These are phyloP conservation scores for Rhizopus sp. DNA, from an alignment of 371 early-diverging fungal species.

Conservation along the genomic window DNA sequence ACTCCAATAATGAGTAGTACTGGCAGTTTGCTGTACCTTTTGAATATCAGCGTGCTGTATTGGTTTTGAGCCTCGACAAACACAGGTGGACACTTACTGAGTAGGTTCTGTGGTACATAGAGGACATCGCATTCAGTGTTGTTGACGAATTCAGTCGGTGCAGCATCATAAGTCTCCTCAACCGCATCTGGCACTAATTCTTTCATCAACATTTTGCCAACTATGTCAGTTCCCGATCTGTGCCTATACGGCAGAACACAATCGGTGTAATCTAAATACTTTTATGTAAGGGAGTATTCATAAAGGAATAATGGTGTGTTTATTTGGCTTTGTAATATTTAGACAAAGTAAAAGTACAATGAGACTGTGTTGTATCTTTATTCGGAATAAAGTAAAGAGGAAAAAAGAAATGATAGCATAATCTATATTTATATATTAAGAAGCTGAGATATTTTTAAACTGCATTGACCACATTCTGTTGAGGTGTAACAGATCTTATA, in stretches of 20 bases:
- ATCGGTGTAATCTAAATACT: constrained; percentile 5
- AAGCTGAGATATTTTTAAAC: too few relatives aligned
- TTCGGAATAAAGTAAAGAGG: too few relatives aligned
- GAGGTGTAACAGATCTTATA: too few relatives aligned
- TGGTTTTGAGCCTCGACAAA: constrained; percentile 16
- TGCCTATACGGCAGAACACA: neutral
- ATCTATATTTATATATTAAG: too few relatives aligned
- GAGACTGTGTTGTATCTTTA: too few relatives aligned
- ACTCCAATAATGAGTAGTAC: constrained; percentile 12
- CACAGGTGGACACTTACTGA: constrained; percentile 12
- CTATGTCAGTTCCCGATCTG: constrained; percentile 14
- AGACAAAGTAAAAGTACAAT: too few relatives aligned
- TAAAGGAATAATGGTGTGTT: neutral
- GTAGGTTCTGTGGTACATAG: constrained; percentile 13
- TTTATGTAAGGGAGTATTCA: constrained; percentile 8
- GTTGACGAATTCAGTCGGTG: constrained; percentile 14
- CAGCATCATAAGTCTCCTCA: constrained; percentile 11
- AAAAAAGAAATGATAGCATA: too few relatives aligned
- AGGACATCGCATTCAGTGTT: constrained; percentile 14
- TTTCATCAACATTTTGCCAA: constrained; percentile 3
- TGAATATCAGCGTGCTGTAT: constrained; percentile 15
- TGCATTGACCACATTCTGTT: too few relatives aligned
- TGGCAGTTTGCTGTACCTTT: constrained; percentile 12
- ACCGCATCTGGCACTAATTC: constrained; percentile 14
- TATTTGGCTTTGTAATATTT: too few relatives aligned